Conservation (phyloP, 441 rosid species). For the Biscutella auriculata region DNA sequence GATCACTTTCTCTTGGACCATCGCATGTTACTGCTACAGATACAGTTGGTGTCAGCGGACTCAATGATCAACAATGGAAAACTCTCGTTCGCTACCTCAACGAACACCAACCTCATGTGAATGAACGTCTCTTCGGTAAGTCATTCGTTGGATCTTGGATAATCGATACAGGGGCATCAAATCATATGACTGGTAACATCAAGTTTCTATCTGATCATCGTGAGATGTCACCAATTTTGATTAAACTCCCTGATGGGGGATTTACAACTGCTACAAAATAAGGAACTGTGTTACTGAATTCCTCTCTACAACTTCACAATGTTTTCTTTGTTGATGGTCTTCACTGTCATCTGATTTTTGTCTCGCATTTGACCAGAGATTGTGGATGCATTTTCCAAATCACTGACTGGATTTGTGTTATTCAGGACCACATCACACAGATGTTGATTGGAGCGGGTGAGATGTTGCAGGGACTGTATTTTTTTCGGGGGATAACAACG, state of each 20-base stretch:
- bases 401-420: too few relatives aligned
- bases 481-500: too few relatives aligned
- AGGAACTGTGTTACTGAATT: neutral
- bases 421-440: too few relatives aligned
- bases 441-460: too few relatives aligned
- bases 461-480: too few relatives aligned
- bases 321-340: neutral
- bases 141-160: neutral
- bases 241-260: neutral
- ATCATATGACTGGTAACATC: neutral
- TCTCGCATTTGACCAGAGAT: neutral
- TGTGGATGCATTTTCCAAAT: neutral
- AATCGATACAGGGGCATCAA: neutral
- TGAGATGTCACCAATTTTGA: neutral
- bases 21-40: neutral
- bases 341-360: neutral
- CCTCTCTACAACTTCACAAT: neutral
- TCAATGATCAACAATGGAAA: neutral
- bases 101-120: too few relatives aligned
- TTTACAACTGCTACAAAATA: neutral
- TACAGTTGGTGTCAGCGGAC: neutral
- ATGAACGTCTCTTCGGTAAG: neutral
- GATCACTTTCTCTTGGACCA: too few relatives aligned
- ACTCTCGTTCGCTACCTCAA: neutral
- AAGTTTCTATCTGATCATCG: rapidly evolving